Percentiles rank a stretch among this genome's conserved stretches.
These are phyloP conservation scores for Boletus tomentosulus DNA, from an alignment of 768 basidiomycete species.

Conservation along the genomic window DNA sequence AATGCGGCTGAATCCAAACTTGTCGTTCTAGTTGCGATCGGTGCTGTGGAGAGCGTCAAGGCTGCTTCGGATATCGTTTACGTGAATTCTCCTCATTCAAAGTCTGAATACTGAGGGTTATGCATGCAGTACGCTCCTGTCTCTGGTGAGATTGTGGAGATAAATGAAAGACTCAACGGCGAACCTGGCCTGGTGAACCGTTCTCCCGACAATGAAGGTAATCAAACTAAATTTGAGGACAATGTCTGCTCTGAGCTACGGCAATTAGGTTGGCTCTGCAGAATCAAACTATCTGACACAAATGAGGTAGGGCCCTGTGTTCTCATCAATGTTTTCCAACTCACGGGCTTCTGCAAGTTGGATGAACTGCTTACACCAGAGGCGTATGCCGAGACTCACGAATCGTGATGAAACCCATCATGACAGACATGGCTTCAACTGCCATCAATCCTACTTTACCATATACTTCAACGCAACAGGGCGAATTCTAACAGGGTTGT, in stretches of 20 bases:
- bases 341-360: constrained; percentile 41
- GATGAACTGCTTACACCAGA: constrained; percentile 69
- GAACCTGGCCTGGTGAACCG: constrained; percentile 86
- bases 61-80: constrained; percentile 90
- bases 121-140: constrained; percentile 79
- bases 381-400: constrained; percentile 65
- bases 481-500: background rate
- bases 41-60: constrained; percentile 94
- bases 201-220: constrained; percentile 79
- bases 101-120: constrained; percentile 7
- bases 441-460: constrained; percentile 8
- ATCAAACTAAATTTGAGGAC: constrained; percentile 11
- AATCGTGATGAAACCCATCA: constrained; percentile 28
- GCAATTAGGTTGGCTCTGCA: constrained; percentile 88
- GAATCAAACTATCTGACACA: constrained; percentile 76
- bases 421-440: constrained; percentile 21
- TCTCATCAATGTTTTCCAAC: background rate
- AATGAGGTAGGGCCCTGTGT: constrained; percentile 53
- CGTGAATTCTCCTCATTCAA: constrained; percentile 20
- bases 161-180: constrained; percentile 66
- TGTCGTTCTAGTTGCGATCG: constrained; percentile 61
- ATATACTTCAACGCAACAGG: constrained; percentile 1
- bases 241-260: background rate
- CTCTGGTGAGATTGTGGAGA: constrained; percentile 74
- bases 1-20: constrained; percentile 3